Evolutionary conservation across 2,329 filamentous ascomycete genomes (phyloP), one percentile per base, ranked within the genome.

Genomic region (Zymoseptoria tritici): DNA sequence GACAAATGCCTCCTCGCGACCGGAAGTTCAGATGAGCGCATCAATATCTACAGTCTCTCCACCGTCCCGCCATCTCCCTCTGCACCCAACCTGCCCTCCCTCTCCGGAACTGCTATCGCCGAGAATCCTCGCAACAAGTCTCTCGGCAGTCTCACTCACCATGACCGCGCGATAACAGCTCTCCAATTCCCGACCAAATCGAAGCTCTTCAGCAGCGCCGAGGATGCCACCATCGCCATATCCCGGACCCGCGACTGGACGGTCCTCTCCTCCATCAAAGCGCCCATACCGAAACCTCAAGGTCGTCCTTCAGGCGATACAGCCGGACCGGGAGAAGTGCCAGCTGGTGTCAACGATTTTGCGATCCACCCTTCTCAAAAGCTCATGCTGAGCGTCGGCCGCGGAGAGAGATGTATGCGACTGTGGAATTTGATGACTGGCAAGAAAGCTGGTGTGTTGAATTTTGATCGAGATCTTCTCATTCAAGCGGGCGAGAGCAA

Each of bases 361-460:
- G 91, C 93, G 2, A 88, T 99, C 24, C 94, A 99, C 73, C 93
- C 94, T 0, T 95, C 90, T 73, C 90, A 96, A 83, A 97, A 97
- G 77, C 80, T 99, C 55, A 96, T 97, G 90, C 85, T 99, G 61
- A 95, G 85, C 67, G 91, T 97, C 8, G 88, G 90, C 66, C 90
- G 88, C 69, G 91, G 91, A 65, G 94, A 99, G 78, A 86, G 85
- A 65, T 91, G 87, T 70, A 95, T 99, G 89, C 81, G 94, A 64
- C 75, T 97, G 65, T 99, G 94, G 94, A 97, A 99, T 71, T 75
- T 99, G 64, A 91, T 97, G 65, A 97, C 93, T 2, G 94, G 92
- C 16, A 96, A 93, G 78, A 97, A 96, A 78, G 92, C 92, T 0
- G 91, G 92, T 29, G 92, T 96, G 56, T 78, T 99, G 67, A 94